Base-by-base conservation (phyloP, 1,284 basidiomycete genomes). In the Sporisorium exsertum region DNA sequence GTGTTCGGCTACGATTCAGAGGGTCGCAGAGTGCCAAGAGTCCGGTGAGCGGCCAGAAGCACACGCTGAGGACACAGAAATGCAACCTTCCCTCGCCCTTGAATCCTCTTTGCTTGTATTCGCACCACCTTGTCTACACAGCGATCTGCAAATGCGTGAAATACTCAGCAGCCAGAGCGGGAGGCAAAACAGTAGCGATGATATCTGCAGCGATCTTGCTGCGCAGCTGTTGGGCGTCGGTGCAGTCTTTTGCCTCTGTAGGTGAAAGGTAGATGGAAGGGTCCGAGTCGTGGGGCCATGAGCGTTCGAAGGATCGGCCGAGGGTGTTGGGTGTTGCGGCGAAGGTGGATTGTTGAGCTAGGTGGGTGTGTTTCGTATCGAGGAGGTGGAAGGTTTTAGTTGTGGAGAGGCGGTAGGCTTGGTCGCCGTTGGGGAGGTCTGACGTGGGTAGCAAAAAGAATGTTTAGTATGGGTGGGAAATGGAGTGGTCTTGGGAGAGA, bases 311-410 rank as follows among this genome's bases (percentile, higher is more conserved):
- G 24, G 29, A 57, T 2, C 73, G 40, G 0, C 66, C 70, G 3
- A 79, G 63, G 7, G 68, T 72, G 35, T 72, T 73, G 18, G 77
- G 70, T 6, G 77, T 53, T 2, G 54, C 45, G 6, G 52, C 53
- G 29, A 79, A 77, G 5, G 67, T 73, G 5, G 60, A 53, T 37
- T 54, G 37, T 2, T 27, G 22, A 1, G 60, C 33, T 3, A 79
- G 47, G 12, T 18, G 16, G 7, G 33, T 2, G 12, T 70, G 67
- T 26, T 77, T 77, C n/a, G 6, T 20, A 42, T 65, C 64, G 27
- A 79, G 62, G 13, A 74, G 26, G 18, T 52, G 16, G 43, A 53
- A 71, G 20, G 58, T 18, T 50, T 76, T 76, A n/a, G 42, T 2
- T 7, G 13, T 46, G 2, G 62, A 68, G 46, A 79, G 50, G 1